Percentiles rank a stretch among this genome's conserved stretches.
These are phyloP conservation scores for Spraguea lophii DNA, from an alignment of 371 early-diverging fungal species.

Conservation along the genomic window DNA sequence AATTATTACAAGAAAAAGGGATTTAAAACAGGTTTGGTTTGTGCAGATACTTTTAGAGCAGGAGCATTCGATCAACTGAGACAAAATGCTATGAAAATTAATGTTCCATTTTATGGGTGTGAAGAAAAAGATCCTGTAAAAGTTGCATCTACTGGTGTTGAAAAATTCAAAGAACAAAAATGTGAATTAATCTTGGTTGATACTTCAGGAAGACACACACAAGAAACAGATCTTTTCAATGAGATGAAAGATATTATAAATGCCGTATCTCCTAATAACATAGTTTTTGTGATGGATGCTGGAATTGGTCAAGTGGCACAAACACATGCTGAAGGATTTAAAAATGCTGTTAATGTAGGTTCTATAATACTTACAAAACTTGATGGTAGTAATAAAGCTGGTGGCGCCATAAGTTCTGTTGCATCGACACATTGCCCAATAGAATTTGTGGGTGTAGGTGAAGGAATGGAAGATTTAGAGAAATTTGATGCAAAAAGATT, in stretches of 20 bases:
- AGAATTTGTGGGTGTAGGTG: conserved; percentile 89
- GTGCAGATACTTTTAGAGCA: conserved; percentile 97
- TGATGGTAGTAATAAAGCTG: conserved; percentile 96
- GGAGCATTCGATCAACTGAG: conserved; percentile 98
- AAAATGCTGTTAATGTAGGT: conserved; percentile 78
- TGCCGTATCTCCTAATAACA: conserved; percentile 66
- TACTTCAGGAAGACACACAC: conserved; percentile 92
- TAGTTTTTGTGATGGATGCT: conserved; percentile 96
- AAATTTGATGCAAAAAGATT: conserved; percentile 74
- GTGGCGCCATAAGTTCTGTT: conserved; percentile 94
- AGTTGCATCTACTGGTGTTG: conserved; percentile 77
- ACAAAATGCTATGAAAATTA: conserved; percentile 89
- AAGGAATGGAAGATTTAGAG: conserved; percentile 86
- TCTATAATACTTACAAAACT: conserved; percentile 94
- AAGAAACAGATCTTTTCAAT: conserved; percentile 80
- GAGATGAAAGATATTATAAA: conserved; percentile 87
- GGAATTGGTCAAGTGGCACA: conserved; percentile 97
- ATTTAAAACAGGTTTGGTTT: conserved; percentile 80
- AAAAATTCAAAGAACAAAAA: conserved; percentile 73
- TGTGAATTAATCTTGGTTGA: conserved; percentile 95
- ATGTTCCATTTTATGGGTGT: conserved; percentile 84
- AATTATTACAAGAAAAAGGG: conserved; percentile 82
- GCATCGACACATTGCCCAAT: conserved; percentile 90
- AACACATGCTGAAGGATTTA: conserved; percentile 76
- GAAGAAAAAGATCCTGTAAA: conserved; percentile 76